Base-by-base conservation (phyloP, 176 grass and related monocot species). In the Coix lacrymajobi region DNA sequence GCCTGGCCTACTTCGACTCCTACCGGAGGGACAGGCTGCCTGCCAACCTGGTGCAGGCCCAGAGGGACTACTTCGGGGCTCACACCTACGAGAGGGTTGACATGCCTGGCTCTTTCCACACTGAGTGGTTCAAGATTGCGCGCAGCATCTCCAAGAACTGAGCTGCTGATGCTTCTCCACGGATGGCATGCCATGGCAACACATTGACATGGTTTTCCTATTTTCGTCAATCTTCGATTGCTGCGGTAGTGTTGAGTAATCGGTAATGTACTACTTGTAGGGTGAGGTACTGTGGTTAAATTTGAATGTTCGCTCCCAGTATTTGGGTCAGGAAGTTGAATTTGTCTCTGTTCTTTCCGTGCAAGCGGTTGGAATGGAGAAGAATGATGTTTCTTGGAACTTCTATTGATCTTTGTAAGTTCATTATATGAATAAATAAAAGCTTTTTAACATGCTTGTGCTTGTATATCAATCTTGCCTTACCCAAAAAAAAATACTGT, bases 41-140 rank as follows among this genome's bases (percentile, higher is more conserved):
- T 0, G 93, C 93, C 0, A 95, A 95, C 76, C 66, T 95, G 41
- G 90, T 95, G 62, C 93, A 95, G 84, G 93, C 93, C 1, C 93
- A 95, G 85, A 90, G 93, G 69, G 93, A 95, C 76, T 95, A 95
- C 60, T 95, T 95, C 7, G 93, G 90, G 0, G 88, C 93, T 31
- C 93, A 95, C 85, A 95, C 93, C 38, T 95, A 92, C 1, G 93
- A 95, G 88, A 95, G 93, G 75, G 88, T 87, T 1, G 93, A 95
- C 78, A 84, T 92, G 73, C 85, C 85, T 0, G 93, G 90, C 25
- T 77, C 90, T 2, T 95, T 86, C 87, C 93, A 92, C 64, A 95
- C 93, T 0, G 90, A 95, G 74, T 95, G 93, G 93, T 95, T 92
- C 79, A 95, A 95, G 85, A 90, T 75, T 2, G 93, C 93, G 0